Conservation (phyloP, 768 basidiomycete genomes). For the Leccinum rimulosum region DNA sequence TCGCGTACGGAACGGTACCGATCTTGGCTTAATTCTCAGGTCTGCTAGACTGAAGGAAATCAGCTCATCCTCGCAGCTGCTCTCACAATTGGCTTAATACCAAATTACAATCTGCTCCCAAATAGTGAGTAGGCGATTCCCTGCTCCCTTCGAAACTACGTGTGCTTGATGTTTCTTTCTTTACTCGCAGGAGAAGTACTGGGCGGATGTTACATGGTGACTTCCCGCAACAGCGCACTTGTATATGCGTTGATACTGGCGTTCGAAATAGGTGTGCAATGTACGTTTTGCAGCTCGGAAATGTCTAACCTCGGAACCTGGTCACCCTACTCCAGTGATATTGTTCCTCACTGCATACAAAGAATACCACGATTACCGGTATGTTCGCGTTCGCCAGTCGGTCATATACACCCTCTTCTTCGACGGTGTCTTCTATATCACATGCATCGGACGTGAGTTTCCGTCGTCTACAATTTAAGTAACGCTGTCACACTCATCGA, state of each 20-base stretch:
- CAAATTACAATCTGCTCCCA: neutral
- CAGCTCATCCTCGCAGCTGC: neutral
- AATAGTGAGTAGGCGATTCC: neutral
- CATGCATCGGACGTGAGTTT: neutral
- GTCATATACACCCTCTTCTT: neutral
- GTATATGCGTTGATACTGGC: neutral
- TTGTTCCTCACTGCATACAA: neutral
- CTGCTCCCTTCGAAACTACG: neutral
- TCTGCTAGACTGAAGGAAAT: neutral
- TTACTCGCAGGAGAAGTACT: neutral
- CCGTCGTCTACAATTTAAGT: too few relatives aligned
- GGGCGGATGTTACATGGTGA: neutral
- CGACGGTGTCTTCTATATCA: neutral
- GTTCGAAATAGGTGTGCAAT: neutral
- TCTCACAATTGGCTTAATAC: neutral
- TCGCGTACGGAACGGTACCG: neutral
- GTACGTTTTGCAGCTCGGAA: too few relatives aligned
- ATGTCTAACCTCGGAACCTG: too few relatives aligned
- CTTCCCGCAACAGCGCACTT: neutral
- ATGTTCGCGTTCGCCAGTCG: neutral
- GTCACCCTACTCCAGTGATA: neutral
- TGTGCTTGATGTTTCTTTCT: neutral
- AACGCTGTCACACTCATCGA: neutral
- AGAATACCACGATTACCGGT: neutral
- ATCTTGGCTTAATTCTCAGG: neutral